A percentile compares a stretch with the other conserved stretches of the same genome.
phyloP scores from a whole-genome alignment of 2,329 filamentous ascomycete species.

The Cladophialophora psammophila region DNA sequence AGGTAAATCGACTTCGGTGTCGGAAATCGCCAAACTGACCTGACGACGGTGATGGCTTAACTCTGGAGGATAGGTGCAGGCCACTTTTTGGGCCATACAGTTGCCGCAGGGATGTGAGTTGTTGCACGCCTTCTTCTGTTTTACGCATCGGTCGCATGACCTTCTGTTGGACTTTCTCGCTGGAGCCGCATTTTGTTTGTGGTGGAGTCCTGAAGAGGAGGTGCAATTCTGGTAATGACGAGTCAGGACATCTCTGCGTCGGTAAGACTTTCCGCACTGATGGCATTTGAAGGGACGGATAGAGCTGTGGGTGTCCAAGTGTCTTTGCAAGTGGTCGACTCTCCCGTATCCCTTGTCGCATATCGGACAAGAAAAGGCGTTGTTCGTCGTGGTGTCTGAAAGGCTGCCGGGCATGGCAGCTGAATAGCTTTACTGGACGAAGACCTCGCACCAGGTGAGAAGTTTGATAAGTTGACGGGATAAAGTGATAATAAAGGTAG shows the following conservation, averaged over 20 bases:
- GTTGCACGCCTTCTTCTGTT: too few species aligned
- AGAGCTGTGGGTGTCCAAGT: not conserved
- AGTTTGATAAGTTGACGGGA: too few species aligned
- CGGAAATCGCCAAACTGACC: too few species aligned
- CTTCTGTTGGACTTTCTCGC: not conserved
- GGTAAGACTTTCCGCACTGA: not conserved
- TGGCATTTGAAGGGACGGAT: not conserved
- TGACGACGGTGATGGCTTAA: too few species aligned
- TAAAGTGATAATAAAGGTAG: too few species aligned
- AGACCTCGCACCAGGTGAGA: too few species aligned
- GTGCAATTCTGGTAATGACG: not conserved
- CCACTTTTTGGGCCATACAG: too few species aligned
- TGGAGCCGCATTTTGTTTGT: not conserved
- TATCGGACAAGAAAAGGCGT: not conserved
- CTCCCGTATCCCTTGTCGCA: not conserved
- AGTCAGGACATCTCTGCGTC: not conserved
- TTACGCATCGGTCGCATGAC: not conserved
- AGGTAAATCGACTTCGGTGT: too few species aligned
- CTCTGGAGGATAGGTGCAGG: too few species aligned
- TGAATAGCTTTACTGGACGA: too few species aligned
- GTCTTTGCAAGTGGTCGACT: not conserved
- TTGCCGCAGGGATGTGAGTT: too few species aligned
- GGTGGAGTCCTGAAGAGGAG: not conserved
- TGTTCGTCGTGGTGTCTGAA: not conserved
- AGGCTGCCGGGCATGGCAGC: too few species aligned